phyloP scores from a whole-genome alignment of 768 basidiomycete species.

The Leccinum rimulosum region DNA sequence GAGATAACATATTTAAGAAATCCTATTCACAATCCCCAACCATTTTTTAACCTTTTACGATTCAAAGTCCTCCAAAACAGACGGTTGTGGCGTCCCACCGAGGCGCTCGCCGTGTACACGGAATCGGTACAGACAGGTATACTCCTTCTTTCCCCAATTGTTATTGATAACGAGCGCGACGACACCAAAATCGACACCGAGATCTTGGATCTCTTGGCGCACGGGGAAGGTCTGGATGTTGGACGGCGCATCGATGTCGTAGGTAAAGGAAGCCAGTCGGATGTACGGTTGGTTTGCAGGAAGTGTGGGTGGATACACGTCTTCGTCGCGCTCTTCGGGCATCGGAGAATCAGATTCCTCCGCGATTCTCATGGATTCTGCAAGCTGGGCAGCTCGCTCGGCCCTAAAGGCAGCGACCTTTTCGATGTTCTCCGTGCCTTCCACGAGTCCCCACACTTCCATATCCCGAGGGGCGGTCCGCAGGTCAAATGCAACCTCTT shows the following conservation, averaged over 20 bases:
- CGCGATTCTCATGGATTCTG: slow-evolving; percentile 32
- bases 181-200: slow-evolving; percentile 81
- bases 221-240: slow-evolving; percentile 84
- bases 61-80: slow-evolving; percentile 19
- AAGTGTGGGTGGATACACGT: slow-evolving; percentile 47
- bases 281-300: slow-evolving; percentile 49
- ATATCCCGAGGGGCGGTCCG: slow-evolving; percentile 79
- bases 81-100: slow-evolving; percentile 40
- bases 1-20: not conserved
- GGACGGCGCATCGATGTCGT: slow-evolving; percentile 50
- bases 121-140: slow-evolving; percentile 87
- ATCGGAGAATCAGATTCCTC: slow-evolving; percentile 27
- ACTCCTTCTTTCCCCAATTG: slow-evolving; percentile 85
- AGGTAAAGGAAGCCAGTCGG: slow-evolving; percentile 67
- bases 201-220: slow-evolving; percentile 57
- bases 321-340: slow-evolving; percentile 29
- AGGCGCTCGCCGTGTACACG: slow-evolving; percentile 70
- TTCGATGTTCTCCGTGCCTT: slow-evolving; percentile 67
- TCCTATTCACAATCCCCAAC: slow-evolving; percentile 10
- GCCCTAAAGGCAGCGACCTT: slow-evolving; percentile 58
- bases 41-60: slow-evolving; percentile 9
- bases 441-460: slow-evolving; percentile 90
- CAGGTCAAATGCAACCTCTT: slow-evolving; percentile 79
- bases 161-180: slow-evolving; percentile 76
- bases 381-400: slow-evolving; percentile 38